Base-by-base conservation (phyloP, 1,139 yeast genomes). In the Hansenula lynferdii region DNA sequence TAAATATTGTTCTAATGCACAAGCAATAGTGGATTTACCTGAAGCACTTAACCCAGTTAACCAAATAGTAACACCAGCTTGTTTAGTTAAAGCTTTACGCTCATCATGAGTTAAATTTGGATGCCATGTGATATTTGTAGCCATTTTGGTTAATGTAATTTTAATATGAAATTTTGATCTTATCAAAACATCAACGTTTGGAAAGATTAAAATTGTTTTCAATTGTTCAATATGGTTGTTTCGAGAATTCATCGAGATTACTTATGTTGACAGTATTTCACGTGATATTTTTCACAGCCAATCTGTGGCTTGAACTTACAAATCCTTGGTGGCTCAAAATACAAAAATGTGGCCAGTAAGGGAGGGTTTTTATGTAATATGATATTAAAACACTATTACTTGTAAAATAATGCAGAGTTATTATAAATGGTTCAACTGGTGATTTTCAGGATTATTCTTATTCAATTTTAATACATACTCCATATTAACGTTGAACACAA, bases 121-220 rank as follows among this genome's bases (percentile, higher is more conserved):
- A 66, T 90, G 97, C 97, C 97, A 90, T 49, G 96, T 87, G 62
- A 90, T 87, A 58, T 90, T 90, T 38, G 96, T 81, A 54, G 96
- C 94, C 97, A 89, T 90, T 41, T 39, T 44, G 32, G n/a, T 10
- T 23, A 23, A 23, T 10, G 9, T 10, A 16, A 6, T 26, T 8
- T 8, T 10, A 21, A 21, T 22, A 16, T 30, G 15, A 14, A 8
- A 9, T 23, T 9, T 8, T 23, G 25, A 23, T 23, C 7, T 11
- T 5, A 23, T 8, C 5, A 23, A 23, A 7, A n/a, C n/a, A n/a
- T n/a, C n/a, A n/a, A n/a, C n/a, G n/a, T n/a, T n/a, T n/a, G n/a
- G n/a, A n/a, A n/a, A n/a, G n/a, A n/a, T n/a, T n/a, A n/a, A n/a
- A n/a, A n/a, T n/a, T n/a, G n/a, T n/a, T n/a, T n/a, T n/a, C n/a